Evolutionary conservation across 192 early-diverging fungal genomes (phyloP).

Genomic region (Gaertneriomyces semiglobifer): DNA sequence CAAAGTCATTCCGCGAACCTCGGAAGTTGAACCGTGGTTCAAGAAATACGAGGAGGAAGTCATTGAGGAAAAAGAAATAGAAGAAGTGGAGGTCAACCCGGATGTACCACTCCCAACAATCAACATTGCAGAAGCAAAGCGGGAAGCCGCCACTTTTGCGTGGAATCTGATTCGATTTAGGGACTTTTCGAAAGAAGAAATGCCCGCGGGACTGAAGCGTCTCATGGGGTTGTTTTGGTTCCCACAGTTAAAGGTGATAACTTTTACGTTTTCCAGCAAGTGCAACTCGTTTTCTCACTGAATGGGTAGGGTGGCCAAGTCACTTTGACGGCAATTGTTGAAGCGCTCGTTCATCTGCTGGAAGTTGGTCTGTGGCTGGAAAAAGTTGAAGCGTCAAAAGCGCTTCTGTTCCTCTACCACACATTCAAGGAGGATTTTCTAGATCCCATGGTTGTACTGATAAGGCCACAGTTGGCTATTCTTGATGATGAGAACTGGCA

Average conservation of each 20-base stretch:
- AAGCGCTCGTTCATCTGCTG: constrained; percentile 31
- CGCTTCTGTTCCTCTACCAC: constrained; percentile 36
- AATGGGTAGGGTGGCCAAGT: constrained; percentile 31
- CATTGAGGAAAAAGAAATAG: constrained; percentile 6
- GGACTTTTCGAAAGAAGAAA: constrained; percentile 23
- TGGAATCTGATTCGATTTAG: constrained; percentile 39
- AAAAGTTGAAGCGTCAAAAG: constrained; percentile 42
- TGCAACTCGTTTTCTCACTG: neutral
- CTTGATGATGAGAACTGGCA: constrained; percentile 38
- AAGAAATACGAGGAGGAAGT: constrained; percentile 2
- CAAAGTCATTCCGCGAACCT: neutral
- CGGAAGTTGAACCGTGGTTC: constrained; percentile 5
- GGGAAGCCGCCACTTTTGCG: constrained; percentile 30
- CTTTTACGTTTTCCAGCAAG: too few relatives aligned
- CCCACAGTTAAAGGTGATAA: constrained; percentile 38
- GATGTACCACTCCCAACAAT: neutral
- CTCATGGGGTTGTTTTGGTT: constrained; percentile 45
- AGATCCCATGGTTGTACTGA: constrained; percentile 33
- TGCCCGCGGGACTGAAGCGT: constrained; percentile 26
- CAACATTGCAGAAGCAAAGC: constrained; percentile 10
- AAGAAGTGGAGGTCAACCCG: constrained; percentile 1
- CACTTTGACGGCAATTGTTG: constrained; percentile 31
- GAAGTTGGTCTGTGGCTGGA: constrained; percentile 36
- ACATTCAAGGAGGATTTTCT: constrained; percentile 43
- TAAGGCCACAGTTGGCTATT: constrained; percentile 38